A percentile compares a stretch with the other conserved stretches of the same genome.
phyloP scores from a whole-genome alignment of 345 rosid genomes.

The Salix dunnii region DNA sequence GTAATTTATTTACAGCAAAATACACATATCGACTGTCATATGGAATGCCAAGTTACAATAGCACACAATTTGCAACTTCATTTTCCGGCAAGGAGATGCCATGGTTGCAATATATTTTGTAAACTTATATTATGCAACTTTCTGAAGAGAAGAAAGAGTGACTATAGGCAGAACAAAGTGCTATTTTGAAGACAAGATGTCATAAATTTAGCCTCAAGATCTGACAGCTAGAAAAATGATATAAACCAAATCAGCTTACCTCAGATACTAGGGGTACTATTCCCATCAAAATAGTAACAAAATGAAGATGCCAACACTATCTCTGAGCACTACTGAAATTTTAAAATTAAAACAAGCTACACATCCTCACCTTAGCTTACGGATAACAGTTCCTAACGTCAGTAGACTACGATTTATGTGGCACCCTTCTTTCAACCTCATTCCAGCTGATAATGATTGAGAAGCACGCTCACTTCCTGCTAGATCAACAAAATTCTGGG shows the following conservation, averaged over 20 bases:
- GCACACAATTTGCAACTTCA: background rate
- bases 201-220: background rate
- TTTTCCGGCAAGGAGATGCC: background rate
- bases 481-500: conserved; percentile 83
- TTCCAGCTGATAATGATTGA: conserved; percentile 78
- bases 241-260: background rate
- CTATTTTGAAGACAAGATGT: background rate
- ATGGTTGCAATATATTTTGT: background rate
- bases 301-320: background rate
- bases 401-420: conserved; percentile 91
- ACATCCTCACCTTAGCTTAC: conserved; percentile 78
- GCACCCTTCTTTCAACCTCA: conserved; percentile 91
- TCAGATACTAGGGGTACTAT: background rate
- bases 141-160: background rate
- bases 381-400: conserved; percentile 90
- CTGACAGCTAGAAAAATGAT: background rate
- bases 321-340: background rate
- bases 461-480: conserved; percentile 99
- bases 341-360: background rate
- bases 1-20: background rate
- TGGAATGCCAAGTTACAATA: background rate
- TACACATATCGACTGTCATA: background rate
- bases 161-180: background rate
- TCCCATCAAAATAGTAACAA: background rate
- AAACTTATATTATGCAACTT: background rate